Evolutionary conservation across 139 green algal genomes (phyloP).

Genomic region (Chlamydomonas eustigma): DNA sequence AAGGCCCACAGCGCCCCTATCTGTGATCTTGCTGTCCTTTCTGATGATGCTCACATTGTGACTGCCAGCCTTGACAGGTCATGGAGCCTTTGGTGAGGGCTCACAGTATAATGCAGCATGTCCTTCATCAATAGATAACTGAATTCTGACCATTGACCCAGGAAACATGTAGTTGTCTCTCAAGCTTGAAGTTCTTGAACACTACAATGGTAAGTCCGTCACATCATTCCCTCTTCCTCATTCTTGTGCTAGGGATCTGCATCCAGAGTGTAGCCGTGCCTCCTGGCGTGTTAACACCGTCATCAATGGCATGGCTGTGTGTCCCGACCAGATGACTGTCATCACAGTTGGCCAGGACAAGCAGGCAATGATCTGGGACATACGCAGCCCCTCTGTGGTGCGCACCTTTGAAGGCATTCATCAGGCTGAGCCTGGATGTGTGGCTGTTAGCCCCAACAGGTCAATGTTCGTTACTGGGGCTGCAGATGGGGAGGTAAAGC

Average conservation of each 20-base stretch:
- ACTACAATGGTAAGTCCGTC: neutral
- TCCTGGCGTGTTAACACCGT: constrained; percentile 13
- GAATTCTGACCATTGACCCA: too few species aligned
- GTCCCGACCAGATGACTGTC: constrained; percentile 31
- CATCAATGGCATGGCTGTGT: constrained; percentile 23
- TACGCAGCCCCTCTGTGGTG: neutral
- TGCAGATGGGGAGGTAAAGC: constrained; percentile 19
- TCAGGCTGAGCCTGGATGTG: neutral
- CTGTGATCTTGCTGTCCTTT: constrained; percentile 21
- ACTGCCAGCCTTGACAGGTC: constrained; percentile 20
- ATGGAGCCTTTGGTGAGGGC: constrained; percentile 20
- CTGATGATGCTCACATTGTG: constrained; percentile 22
- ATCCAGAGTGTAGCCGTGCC: constrained; percentile 3
- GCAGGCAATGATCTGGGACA: constrained; percentile 12
- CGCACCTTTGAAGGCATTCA: neutral
- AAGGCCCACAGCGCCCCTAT: constrained; percentile 25
- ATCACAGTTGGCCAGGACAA: constrained; percentile 18
- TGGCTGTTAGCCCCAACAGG: neutral
- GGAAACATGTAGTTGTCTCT: too few species aligned
- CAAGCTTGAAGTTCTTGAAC: neutral
- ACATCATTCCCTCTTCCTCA: neutral
- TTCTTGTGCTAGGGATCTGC: constrained; percentile 12
- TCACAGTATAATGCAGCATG: neutral
- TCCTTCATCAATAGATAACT: too few species aligned
- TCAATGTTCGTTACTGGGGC: constrained; percentile 7